Conservation (phyloP, 257 asterid species). For the Plectranthus barbatus region DNA sequence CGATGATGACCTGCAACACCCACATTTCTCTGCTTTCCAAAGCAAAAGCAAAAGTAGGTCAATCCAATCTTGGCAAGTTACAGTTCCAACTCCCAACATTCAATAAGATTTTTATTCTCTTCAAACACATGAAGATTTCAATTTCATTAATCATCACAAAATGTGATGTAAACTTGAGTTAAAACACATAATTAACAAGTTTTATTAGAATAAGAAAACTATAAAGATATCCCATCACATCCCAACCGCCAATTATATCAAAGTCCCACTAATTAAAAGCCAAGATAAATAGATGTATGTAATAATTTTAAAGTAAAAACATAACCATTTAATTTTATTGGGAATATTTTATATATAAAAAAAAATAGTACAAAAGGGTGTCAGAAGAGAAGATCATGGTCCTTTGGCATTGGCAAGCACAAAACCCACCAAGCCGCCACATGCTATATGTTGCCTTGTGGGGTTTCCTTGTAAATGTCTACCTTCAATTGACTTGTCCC, state of each 20-base stretch:
- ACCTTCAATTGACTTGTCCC: background rate
- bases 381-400: conserved; percentile 17
- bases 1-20: conserved; percentile 43
- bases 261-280: conserved; percentile 29
- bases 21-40: conserved; percentile 32
- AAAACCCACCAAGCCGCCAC: conserved; percentile 34
- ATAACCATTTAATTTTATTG: background rate
- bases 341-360: background rate
- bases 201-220: background rate
- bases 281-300: conserved; percentile 12
- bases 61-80: conserved; percentile 20
- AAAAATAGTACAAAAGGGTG: background rate
- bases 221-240: conserved; percentile 3
- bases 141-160: too few relatives aligned
- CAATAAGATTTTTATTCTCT: too few relatives aligned
- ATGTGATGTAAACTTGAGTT: too few relatives aligned
- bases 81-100: too few relatives aligned
- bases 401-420: conserved; percentile 21
- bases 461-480: background rate
- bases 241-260: conserved; percentile 36
- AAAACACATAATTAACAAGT: background rate
- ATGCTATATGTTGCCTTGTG: conserved; percentile 15
- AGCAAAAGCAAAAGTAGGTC: conserved; percentile 28
- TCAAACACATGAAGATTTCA: too few relatives aligned
- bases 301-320: background rate